Base-by-base conservation (phyloP, 129 eudicot genomes). In the Mikania micrantha region DNA sequence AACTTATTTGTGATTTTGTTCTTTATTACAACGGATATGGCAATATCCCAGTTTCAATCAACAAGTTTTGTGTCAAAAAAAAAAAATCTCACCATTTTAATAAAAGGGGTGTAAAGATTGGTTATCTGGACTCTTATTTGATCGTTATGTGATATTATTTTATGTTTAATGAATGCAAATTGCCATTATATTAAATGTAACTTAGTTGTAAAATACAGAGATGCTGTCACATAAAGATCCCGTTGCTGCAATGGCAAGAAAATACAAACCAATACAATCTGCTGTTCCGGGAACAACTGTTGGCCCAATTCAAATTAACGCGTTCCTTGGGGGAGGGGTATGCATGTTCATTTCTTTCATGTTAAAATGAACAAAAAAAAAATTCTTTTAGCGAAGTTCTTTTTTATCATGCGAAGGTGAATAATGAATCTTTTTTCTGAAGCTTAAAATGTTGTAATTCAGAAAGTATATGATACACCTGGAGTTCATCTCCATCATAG, bases 401-500 rank as follows among this genome's bases (percentile, higher is more conserved):
- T 13, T 47, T 31, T 32, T n/a, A 12, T 32, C 16, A 28, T n/a
- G 44, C 16, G 58, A 41, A 66, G 60, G 71, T 29, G 7, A 66
- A 44, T 66, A 2, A 2, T 47, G 50, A 36, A 25, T 15, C 28
- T 38, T 38, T 40, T 35, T 20, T 54, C 42, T 76, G 27, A 71
- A 6, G 45, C 58, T 44, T 19, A 38, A 47, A 27, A 5, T 58
- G 70, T 31, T 72, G 49, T 72, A 19, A 52, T 79, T 78, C 74
- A 93, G 98, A 93, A 93, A 84, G 40, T 93, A 62, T 93, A 64
- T 29, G 98, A 93, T 67, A 93, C 98, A 9, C 96, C 98, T 40
- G 98, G 98, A 77, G 96, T 93, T 65, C 98, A 93, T 84, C 96
- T 89, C 38, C 98, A 93, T 80, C 98, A 93, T 58, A 86, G 96